Conservation (phyloP, 2,329 filamentous ascomycete genomes). For the Diaporthe destruens region DNA sequence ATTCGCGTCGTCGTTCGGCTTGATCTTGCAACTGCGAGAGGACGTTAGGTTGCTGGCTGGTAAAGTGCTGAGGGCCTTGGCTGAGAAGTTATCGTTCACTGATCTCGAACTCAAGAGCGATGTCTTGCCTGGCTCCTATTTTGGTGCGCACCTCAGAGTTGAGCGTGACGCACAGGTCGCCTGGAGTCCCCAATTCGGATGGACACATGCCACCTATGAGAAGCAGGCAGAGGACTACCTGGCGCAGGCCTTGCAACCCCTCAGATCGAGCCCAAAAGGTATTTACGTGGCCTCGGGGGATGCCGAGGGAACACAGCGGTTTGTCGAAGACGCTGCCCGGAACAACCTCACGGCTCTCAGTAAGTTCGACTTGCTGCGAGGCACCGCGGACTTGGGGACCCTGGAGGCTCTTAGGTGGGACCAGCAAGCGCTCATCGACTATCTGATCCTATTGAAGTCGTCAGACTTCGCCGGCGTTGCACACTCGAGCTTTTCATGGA, state of each 20-base stretch:
- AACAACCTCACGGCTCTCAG: slow-evolving; percentile 16
- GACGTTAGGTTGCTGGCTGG: slow-evolving; percentile 47
- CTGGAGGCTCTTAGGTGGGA: slow-evolving; percentile 18
- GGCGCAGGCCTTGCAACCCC: neutral
- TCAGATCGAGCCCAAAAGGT: slow-evolving; percentile 7
- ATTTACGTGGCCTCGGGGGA: slow-evolving; percentile 37
- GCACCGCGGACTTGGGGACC: neutral
- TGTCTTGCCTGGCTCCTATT: slow-evolving; percentile 19
- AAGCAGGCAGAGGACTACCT: slow-evolving; percentile 34
- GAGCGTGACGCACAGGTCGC: slow-evolving; percentile 26
- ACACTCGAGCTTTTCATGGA: slow-evolving; percentile 38
- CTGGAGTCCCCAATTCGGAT: slow-evolving; percentile 10
- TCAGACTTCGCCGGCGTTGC: slow-evolving; percentile 35
- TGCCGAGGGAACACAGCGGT: slow-evolving; percentile 22
- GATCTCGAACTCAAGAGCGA: neutral
- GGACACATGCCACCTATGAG: slow-evolving; percentile 32
- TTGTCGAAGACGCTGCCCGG: slow-evolving; percentile 23
- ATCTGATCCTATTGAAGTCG: slow-evolving; percentile 27
- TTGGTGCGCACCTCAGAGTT: slow-evolving; percentile 31
- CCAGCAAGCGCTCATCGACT: slow-evolving; percentile 36
- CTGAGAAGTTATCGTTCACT: slow-evolving; percentile 10
- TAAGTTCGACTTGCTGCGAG: slow-evolving; percentile 22
- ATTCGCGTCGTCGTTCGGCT: slow-evolving; percentile 49
- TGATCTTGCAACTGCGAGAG: slow-evolving; percentile 50
- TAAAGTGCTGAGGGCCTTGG: slow-evolving; percentile 13